Evolutionary conservation across 768 basidiomycete species (phyloP).

Genomic region (Xerocomellus chrysenteron): DNA sequence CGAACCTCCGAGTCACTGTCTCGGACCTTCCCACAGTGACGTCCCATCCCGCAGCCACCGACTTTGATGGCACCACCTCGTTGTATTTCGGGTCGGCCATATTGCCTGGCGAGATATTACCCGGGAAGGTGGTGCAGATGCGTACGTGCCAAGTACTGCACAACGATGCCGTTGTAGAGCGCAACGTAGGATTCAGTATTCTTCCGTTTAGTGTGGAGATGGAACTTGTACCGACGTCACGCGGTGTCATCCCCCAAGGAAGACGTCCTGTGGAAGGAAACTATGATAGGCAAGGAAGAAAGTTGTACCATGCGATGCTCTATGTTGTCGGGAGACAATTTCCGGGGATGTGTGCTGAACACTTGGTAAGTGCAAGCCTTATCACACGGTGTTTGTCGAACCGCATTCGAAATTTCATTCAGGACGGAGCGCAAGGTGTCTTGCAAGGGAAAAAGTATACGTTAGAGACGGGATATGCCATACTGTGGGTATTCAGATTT

Average conservation of each 20-base stretch:
- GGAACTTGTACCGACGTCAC: constrained; percentile 6
- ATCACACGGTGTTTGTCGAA: background rate
- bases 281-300: constrained; percentile 4
- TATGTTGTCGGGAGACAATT: constrained; percentile 8
- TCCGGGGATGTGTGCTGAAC: constrained; percentile 8
- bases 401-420: background rate
- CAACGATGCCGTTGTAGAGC: background rate
- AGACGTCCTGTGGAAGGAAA: constrained; percentile 6
- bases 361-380: background rate
- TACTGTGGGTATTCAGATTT: background rate
- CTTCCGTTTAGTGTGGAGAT: background rate
- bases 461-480: constrained; percentile 3
- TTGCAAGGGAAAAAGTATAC: constrained; percentile 1
- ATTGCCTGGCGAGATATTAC: background rate
- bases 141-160: background rate
- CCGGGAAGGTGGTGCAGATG: background rate
- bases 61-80: background rate
- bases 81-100: constrained; percentile 6
- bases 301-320: constrained; percentile 6
- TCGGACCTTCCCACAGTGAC: background rate
- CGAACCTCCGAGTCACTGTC: background rate
- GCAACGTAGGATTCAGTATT: background rate
- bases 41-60: background rate
- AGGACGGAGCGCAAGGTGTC: constrained; percentile 4
- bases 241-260: background rate